Evolutionary conservation across 2,329 filamentous ascomycete species (phyloP).

Genomic region (Neopestalotiopsis clavispora): DNA sequence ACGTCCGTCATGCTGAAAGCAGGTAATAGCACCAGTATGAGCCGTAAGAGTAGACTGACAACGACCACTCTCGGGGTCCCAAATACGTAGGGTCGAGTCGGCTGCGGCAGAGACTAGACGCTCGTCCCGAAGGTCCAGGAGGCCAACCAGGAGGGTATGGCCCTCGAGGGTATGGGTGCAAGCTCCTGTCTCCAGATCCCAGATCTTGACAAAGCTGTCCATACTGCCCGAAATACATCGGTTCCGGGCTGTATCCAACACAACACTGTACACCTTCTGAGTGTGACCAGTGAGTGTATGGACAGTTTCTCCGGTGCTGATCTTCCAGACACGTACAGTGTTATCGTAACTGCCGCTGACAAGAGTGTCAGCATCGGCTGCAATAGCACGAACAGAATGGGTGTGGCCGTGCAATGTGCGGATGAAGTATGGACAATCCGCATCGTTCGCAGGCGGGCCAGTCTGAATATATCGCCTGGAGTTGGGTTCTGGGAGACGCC

Average conservation of each 20-base stretch:
- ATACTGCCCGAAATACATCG: conserved; percentile 98
- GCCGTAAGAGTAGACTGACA: conserved; percentile 91
- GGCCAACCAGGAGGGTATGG: conserved; percentile 87
- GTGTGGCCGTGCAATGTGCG: conserved; percentile 84
- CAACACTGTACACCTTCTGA: conserved; percentile 96
- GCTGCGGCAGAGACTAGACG: conserved; percentile 93
- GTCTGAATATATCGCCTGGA: conserved; percentile 81
- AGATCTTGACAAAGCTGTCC: conserved; percentile 98
- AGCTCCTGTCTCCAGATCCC: conserved; percentile 86
- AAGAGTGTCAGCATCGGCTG: conserved; percentile 92
- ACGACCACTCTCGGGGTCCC: conserved; percentile 91
- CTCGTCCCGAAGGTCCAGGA: conserved; percentile 88
- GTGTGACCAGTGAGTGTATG: conserved; percentile 86
- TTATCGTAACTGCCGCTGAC: conserved; percentile 97
- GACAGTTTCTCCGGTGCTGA: conserved; percentile 88
- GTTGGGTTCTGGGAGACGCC: conserved; percentile 84
- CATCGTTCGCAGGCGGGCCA: conserved; percentile 72
- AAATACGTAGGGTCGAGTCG: conserved; percentile 93
- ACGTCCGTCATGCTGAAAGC: conserved; percentile 95
- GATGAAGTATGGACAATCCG: conserved; percentile 93
- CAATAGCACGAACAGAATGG: conserved; percentile 95
- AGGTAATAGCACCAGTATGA: conserved; percentile 96
- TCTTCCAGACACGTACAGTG: conserved; percentile 94
- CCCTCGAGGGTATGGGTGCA: conserved; percentile 91
- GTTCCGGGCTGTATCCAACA: conserved; percentile 88